Evolutionary conservation across 352 stramenopile genomes (phyloP).

Genomic region (Hyphochytrium catenoides): DNA sequence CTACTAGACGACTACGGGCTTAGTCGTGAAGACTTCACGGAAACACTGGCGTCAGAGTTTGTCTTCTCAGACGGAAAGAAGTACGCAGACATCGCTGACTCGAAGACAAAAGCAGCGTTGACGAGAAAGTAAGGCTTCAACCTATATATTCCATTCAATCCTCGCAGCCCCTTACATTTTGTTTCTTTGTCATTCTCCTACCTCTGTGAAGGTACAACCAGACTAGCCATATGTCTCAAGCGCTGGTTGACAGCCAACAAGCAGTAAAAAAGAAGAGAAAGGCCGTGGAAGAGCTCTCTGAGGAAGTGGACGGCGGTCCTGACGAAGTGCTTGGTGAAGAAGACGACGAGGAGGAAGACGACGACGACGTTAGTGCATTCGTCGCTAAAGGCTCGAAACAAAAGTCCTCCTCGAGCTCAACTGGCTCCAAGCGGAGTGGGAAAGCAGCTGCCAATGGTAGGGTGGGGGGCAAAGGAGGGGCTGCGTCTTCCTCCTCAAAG

Average conservation of each 20-base stretch:
- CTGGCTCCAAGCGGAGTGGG: too few species aligned
- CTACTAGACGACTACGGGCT: too few species aligned
- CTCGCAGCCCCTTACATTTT: background rate
- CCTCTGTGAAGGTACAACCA: slow-evolving; percentile 59
- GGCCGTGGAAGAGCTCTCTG: slow-evolving; percentile 12
- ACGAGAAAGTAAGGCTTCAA: background rate
- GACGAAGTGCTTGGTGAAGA: slow-evolving; percentile 23
- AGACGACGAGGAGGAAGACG: slow-evolving; percentile 25
- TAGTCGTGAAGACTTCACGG: too few species aligned
- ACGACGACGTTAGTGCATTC: too few species aligned
- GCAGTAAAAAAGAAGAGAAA: slow-evolving; percentile 42
- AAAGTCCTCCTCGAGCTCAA: too few species aligned
- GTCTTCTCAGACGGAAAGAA: background rate
- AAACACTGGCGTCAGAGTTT: background rate
- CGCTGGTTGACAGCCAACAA: slow-evolving; percentile 59
- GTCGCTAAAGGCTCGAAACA: too few species aligned
- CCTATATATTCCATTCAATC: background rate
- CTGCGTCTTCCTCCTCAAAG: too few species aligned
- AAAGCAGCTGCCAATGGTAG: too few species aligned
- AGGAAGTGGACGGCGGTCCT: slow-evolving; percentile 6
- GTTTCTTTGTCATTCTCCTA: background rate
- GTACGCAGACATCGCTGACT: background rate
- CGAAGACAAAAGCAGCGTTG: background rate
- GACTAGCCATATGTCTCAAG: slow-evolving; percentile 72
- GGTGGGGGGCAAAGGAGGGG: too few species aligned